Conservation (phyloP, 306 rosid species). For the Ceratonia siliqua region DNA sequence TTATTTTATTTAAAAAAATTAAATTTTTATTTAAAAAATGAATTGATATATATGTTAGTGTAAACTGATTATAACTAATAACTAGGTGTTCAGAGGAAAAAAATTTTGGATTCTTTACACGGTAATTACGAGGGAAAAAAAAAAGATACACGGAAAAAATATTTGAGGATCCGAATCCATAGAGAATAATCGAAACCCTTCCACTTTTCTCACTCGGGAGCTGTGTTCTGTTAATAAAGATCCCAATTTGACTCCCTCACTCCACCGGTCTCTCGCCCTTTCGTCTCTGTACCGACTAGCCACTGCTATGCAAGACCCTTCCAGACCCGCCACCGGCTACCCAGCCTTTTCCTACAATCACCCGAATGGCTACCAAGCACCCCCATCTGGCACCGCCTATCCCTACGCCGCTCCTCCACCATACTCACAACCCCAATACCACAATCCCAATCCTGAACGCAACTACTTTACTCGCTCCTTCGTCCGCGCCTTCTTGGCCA, state of each 20-base stretch:
- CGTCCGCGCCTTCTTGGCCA: conserved; percentile 62
- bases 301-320: conserved; percentile 52
- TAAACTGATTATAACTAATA: no score
- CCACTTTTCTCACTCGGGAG: no score
- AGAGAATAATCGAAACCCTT: no score
- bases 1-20: no score
- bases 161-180: no score
- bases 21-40: no score
- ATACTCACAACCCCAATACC: conserved; percentile 33
- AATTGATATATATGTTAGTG: no score
- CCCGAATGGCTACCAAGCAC: conserved; percentile 39
- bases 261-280: neutral
- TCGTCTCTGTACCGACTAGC: neutral
- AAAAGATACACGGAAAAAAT: no score
- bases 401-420: conserved; percentile 53
- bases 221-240: neutral
- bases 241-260: neutral
- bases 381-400: conserved; percentile 34
- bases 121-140: no score
- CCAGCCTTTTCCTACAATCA: conserved; percentile 42
- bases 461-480: conserved; percentile 37
- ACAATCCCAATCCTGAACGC: conserved; percentile 36
- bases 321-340: conserved; percentile 82
- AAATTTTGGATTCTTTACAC: no score
- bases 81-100: no score